Conservation (phyloP, 225 moss, liverwort and hornwort genomes). For the Takakia lepidozioides region DNA sequence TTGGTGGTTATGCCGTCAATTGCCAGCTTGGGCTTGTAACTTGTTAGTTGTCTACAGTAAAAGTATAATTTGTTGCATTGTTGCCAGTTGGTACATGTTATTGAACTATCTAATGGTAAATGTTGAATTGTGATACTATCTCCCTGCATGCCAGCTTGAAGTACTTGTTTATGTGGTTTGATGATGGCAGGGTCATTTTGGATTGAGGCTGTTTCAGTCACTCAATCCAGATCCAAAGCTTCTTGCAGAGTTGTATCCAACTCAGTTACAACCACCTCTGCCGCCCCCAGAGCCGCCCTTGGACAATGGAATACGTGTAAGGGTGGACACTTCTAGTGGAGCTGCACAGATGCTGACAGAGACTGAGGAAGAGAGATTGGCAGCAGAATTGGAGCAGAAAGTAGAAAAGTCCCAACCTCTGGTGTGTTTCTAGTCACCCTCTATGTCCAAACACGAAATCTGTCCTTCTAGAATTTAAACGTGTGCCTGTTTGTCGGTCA, state of each 20-base stretch:
- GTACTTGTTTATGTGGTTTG: too few species aligned
- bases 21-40: too few species aligned
- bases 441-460: too few species aligned
- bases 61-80: too few species aligned
- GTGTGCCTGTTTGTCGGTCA: too few species aligned
- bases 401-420: slow-evolving; percentile 12
- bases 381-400: slow-evolving; percentile 10
- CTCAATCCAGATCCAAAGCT: slow-evolving; percentile 43
- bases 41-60: too few species aligned
- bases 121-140: too few species aligned
- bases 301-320: neutral
- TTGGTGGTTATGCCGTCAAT: too few species aligned
- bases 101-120: too few species aligned
- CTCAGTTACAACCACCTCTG: slow-evolving; percentile 21
- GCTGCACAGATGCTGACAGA: slow-evolving; percentile 1
- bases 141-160: too few species aligned
- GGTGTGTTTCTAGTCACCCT: neutral
- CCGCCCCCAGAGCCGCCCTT: slow-evolving; percentile 3
- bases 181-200: slow-evolving; percentile 22
- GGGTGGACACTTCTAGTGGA: neutral
- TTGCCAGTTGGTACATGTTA: too few species aligned
- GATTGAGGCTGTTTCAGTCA: slow-evolving; percentile 27
- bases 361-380: slow-evolving; percentile 7
- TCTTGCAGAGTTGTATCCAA: slow-evolving; percentile 31
- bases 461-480: too few species aligned